Evolutionary conservation across 2,329 filamentous ascomycete species (phyloP).

Genomic region (Westerdykella aurantiaca): DNA sequence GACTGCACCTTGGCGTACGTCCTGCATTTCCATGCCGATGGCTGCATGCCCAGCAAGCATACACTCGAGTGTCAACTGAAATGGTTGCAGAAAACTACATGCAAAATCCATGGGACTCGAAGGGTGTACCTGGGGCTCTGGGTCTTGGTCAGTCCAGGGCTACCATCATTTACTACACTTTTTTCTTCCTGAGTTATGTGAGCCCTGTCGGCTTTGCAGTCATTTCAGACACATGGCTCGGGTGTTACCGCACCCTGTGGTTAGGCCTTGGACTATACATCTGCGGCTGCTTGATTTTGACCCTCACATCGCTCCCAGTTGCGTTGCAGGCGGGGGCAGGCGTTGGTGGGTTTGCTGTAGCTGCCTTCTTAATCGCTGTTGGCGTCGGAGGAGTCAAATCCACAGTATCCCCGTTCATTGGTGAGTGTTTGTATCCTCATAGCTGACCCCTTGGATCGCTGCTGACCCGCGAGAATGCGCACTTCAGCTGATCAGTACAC

Average conservation of each 20-base stretch:
- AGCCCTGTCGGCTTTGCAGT: conserved; percentile 33
- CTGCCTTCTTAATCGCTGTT: conserved; percentile 36
- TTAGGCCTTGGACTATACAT: conserved; percentile 25
- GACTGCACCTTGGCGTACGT: conserved; percentile 31
- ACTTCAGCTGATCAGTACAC: conserved; percentile 32
- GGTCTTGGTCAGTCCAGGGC: conserved; percentile 37
- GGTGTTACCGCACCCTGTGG: conserved; percentile 35
- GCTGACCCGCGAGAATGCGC: neutral
- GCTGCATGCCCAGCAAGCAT: too few species aligned
- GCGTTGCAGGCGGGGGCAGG: conserved; percentile 19
- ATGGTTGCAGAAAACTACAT: conserved; percentile 36
- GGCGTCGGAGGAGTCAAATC: conserved; percentile 37
- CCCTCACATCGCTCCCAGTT: conserved; percentile 15
- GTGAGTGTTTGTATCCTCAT: conserved; percentile 8
- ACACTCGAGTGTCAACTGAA: conserved; percentile 11
- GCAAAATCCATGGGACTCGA: conserved; percentile 29
- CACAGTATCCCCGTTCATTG: conserved; percentile 33
- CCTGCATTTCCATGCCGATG: too few species aligned
- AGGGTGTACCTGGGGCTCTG: conserved; percentile 32
- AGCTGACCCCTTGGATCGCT: too few species aligned
- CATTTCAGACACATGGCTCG: conserved; percentile 37
- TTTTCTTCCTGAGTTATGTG: conserved; percentile 49
- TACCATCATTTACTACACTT: conserved; percentile 52
- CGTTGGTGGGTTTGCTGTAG: conserved; percentile 20
- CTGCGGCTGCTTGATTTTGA: conserved; percentile 18